Evolutionary conservation across 805 yeast species (phyloP).

Genomic region (Zygosaccharomyces bisporus): DNA sequence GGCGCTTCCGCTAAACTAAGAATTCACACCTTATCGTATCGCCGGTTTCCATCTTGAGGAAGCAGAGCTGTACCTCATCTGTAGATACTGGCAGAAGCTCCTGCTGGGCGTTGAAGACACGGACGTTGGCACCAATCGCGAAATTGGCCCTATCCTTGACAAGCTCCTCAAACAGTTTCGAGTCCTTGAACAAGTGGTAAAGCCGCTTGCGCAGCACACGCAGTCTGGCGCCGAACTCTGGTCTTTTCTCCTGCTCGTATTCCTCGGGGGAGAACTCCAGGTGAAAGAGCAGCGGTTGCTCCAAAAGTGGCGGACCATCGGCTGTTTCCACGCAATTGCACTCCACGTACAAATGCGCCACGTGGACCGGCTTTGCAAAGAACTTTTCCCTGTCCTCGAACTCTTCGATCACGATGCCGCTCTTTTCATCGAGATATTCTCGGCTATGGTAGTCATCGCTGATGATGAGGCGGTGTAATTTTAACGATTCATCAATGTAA

Average conservation of each 20-base stretch:
- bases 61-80: conserved; percentile 48
- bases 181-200: conserved; percentile 51
- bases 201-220: conserved; percentile 56
- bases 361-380: conserved; percentile 70
- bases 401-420: conserved; percentile 35
- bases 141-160: conserved; percentile 16
- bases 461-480: conserved; percentile 30
- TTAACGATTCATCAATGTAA: conserved; percentile 30
- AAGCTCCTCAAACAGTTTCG: conserved; percentile 32
- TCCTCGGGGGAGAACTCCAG: conserved; percentile 82
- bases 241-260: conserved; percentile 54
- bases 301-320: conserved; percentile 21
- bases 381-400: conserved; percentile 55
- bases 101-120: conserved; percentile 35
- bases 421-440: conserved; percentile 32
- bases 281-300: conserved; percentile 51
- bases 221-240: conserved; percentile 67
- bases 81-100: conserved; percentile 29
- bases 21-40: conserved; percentile 40
- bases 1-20: conserved; percentile 19
- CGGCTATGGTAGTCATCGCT: conserved; percentile 35
- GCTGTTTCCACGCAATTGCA: conserved; percentile 40
- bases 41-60: conserved; percentile 53
- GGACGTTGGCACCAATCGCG: conserved; percentile 36
- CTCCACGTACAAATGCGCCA: conserved; percentile 65